A percentile compares a stretch with the other conserved stretches of the same genome.
These are phyloP conservation scores for Colletotrichum coccodes DNA, from an alignment of 2,329 filamentous ascomycete species.

Conservation along the genomic window DNA sequence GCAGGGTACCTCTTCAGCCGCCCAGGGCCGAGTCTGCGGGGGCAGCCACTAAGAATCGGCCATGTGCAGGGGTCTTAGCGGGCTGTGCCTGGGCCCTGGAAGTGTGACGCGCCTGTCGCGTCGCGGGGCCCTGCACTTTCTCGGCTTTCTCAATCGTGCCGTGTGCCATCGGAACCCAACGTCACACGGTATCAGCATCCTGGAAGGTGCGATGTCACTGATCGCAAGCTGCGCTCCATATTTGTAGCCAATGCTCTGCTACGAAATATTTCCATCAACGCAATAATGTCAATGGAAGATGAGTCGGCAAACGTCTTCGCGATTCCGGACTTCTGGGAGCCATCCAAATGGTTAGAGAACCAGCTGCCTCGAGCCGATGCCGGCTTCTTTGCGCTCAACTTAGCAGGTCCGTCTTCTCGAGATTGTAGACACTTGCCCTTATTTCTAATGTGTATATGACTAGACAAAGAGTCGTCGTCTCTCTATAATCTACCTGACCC, in stretches of 20 bases:
- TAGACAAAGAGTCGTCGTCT: constrained; percentile 12
- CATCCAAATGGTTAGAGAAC: constrained; percentile 60
- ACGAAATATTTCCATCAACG: background rate
- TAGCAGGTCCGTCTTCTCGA: constrained; percentile 44
- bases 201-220: constrained; percentile 13
- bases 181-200: background rate
- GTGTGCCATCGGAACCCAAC: background rate
- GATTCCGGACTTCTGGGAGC: constrained; percentile 69
- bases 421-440: constrained; percentile 14
- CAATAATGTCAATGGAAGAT: constrained; percentile 51
- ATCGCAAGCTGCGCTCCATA: background rate
- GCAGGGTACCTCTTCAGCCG: constrained; percentile 13
- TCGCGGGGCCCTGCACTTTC: constrained; percentile 2
- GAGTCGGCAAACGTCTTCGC: constrained; percentile 68
- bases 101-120: constrained; percentile 25
- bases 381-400: constrained; percentile 55
- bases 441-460: background rate
- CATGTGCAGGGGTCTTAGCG: constrained; percentile 6
- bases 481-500: constrained; percentile 27
- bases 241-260: background rate
- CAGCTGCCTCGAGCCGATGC: constrained; percentile 38
- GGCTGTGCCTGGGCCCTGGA: background rate
- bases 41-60: background rate
- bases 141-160: background rate
- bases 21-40: constrained; percentile 11